These are phyloP conservation scores for Arachis monticola DNA, from an alignment of 331 rosid species.

Conservation along the genomic window DNA sequence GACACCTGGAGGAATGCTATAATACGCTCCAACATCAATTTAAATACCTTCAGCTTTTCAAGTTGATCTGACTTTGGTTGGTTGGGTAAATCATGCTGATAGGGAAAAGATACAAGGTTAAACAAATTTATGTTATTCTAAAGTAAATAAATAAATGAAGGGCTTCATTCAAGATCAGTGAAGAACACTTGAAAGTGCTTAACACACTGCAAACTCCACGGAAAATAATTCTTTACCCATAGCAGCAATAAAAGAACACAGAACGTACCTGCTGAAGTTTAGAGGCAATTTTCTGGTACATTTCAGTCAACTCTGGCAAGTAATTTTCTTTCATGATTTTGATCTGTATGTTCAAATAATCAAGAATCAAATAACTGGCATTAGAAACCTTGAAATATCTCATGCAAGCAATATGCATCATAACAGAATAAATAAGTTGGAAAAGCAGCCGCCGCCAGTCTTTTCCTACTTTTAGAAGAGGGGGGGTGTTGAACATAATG, in stretches of 20 bases:
- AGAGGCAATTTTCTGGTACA: slow-evolving; percentile 74
- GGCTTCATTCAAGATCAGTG: slow-evolving; percentile 21
- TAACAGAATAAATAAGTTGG: slow-evolving; percentile 7
- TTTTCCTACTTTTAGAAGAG: no score
- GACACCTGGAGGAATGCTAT: slow-evolving; percentile 63
- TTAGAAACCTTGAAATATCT: slow-evolving; percentile 31
- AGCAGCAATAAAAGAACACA: slow-evolving; percentile 4
- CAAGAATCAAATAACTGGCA: slow-evolving; percentile 32
- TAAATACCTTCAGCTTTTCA: slow-evolving; percentile 68
- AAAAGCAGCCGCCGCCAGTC: background rate
- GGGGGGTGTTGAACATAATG: background rate
- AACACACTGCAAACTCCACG: slow-evolving; percentile 34
- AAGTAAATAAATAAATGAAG: slow-evolving; percentile 17
- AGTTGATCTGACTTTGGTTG: slow-evolving; percentile 79
- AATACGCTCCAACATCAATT: slow-evolving; percentile 73
- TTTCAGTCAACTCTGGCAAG: slow-evolving; percentile 72
- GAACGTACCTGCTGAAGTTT: slow-evolving; percentile 79
- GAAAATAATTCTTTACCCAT: slow-evolving; percentile 21
- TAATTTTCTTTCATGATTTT: slow-evolving; percentile 72
- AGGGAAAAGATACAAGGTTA: slow-evolving; percentile 36
- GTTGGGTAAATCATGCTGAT: slow-evolving; percentile 75
- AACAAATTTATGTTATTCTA: slow-evolving; percentile 24
- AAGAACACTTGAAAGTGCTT: slow-evolving; percentile 21
- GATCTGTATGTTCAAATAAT: slow-evolving; percentile 60
- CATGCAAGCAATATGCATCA: slow-evolving; percentile 8